Percentiles rank a stretch among this genome's conserved stretches.
These are phyloP conservation scores for Ampelomyces quisqualis DNA, from an alignment of 2,329 filamentous ascomycete species.

Conservation along the genomic window DNA sequence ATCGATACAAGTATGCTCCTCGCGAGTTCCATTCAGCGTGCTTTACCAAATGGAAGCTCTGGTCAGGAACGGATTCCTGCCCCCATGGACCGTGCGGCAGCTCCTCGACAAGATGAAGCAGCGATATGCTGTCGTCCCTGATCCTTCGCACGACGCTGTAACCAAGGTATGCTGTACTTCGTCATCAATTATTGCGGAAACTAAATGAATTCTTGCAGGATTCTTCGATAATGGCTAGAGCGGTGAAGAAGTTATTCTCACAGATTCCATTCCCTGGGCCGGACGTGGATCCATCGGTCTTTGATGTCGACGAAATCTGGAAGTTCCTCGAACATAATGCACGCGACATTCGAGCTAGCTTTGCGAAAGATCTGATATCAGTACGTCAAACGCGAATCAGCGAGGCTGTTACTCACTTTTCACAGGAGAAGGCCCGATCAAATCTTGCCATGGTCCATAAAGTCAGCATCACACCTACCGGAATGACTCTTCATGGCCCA, in stretches of 20 bases:
- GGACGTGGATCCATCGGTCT: neutral
- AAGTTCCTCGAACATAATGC: neutral
- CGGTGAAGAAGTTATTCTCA: neutral
- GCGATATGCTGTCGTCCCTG: no score
- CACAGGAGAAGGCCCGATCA: neutral
- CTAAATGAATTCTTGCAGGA: no score
- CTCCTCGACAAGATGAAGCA: neutral
- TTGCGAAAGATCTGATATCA: neutral
- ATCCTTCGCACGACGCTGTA: no score
- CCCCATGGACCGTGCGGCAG: neutral
- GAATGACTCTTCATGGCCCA: neutral
- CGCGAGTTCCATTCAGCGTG: neutral
- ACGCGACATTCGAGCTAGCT: neutral
- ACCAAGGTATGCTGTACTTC: no score
- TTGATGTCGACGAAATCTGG: neutral
- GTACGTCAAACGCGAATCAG: neutral
- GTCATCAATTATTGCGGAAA: no score
- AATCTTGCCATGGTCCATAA: neutral
- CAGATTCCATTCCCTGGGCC: neutral
- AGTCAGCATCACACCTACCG: neutral
- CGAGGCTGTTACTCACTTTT: neutral
- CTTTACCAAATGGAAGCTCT: neutral
- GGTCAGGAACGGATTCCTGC: neutral
- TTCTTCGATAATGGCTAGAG: neutral
- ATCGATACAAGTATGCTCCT: neutral